A percentile compares a stretch with the other conserved stretches of the same genome.
Conservation (phyloP, 129 eudicot genomes). For the Calendula officinalis region DNA sequence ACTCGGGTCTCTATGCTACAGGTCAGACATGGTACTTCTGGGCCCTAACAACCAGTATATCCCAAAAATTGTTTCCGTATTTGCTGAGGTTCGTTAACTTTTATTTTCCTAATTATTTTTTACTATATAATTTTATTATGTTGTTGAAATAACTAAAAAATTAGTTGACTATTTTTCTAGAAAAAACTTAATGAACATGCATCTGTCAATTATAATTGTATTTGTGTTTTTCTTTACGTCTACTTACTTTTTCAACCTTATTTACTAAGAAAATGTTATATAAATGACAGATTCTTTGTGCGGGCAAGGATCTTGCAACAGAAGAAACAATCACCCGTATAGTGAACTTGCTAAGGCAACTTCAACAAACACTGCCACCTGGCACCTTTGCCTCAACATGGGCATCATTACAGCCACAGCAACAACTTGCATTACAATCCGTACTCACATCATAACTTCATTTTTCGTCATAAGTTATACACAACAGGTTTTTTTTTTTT, state of each 20-base stretch:
- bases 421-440: constrained; percentile 86
- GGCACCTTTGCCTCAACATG: constrained; percentile 73
- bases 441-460: constrained; percentile 52
- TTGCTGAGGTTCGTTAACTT: constrained; percentile 69
- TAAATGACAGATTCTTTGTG: constrained; percentile 57
- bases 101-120: not conserved
- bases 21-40: constrained; percentile 65
- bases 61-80: constrained; percentile 67
- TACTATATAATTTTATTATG: not conserved
- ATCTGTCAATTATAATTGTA: constrained; percentile 22
- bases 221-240: constrained; percentile 3
- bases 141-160: not conserved
- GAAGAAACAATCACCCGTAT: constrained; percentile 72
- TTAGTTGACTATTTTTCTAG: constrained; percentile 7
- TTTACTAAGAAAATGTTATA: not conserved
- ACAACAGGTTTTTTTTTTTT: too few relatives aligned
- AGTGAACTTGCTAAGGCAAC: constrained; percentile 65
- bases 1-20: constrained; percentile 17
- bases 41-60: constrained; percentile 73
- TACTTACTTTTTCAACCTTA: constrained; percentile 20
- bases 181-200: constrained; percentile 14
- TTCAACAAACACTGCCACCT: constrained; percentile 89
- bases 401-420: constrained; percentile 96
- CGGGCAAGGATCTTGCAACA: constrained; percentile 72
- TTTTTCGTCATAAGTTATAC: not conserved